These are phyloP conservation scores for Poa pratensis DNA, from an alignment of 176 grass and related monocot species.

Conservation along the genomic window DNA sequence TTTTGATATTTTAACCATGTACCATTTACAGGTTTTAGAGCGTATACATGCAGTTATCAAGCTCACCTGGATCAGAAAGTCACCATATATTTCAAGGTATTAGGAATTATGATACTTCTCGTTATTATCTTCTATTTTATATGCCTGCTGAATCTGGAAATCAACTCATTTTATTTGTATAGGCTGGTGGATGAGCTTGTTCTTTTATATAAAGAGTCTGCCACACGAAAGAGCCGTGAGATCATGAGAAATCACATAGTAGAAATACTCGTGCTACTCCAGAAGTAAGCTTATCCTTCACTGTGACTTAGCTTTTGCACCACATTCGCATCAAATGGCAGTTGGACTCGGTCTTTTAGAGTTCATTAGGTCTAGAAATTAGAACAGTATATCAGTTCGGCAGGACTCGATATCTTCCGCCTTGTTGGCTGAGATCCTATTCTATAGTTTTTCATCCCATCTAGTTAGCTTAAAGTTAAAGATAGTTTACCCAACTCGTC, in stretches of 20 bases:
- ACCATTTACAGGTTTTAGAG: slow-evolving; percentile 64
- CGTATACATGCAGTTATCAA: slow-evolving; percentile 64
- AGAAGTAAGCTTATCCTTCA: slow-evolving; percentile 57
- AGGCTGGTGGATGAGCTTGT: slow-evolving; percentile 86
- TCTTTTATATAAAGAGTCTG: slow-evolving; percentile 87
- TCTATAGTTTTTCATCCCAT: background rate
- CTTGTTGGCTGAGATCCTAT: slow-evolving; percentile 4
- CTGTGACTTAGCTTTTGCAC: background rate
- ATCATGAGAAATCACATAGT: slow-evolving; percentile 56
- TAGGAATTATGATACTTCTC: background rate
- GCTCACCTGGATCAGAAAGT: slow-evolving; percentile 89
- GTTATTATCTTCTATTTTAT: background rate
- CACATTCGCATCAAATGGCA: background rate
- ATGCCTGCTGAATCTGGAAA: background rate
- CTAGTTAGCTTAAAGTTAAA: background rate
- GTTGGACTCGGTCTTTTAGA: background rate
- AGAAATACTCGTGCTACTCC: slow-evolving; percentile 60
- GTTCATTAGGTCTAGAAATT: background rate
- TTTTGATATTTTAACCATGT: background rate
- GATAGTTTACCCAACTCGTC: background rate
- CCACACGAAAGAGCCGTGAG: slow-evolving; percentile 63
- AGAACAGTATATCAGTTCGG: background rate
- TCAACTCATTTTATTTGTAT: background rate
- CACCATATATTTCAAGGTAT: slow-evolving; percentile 75
- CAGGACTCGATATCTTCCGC: background rate